A percentile compares a stretch with the other conserved stretches of the same genome.
phyloP scores from a whole-genome alignment of 1,284 basidiomycete species.

The Ganoderma boninense region DNA sequence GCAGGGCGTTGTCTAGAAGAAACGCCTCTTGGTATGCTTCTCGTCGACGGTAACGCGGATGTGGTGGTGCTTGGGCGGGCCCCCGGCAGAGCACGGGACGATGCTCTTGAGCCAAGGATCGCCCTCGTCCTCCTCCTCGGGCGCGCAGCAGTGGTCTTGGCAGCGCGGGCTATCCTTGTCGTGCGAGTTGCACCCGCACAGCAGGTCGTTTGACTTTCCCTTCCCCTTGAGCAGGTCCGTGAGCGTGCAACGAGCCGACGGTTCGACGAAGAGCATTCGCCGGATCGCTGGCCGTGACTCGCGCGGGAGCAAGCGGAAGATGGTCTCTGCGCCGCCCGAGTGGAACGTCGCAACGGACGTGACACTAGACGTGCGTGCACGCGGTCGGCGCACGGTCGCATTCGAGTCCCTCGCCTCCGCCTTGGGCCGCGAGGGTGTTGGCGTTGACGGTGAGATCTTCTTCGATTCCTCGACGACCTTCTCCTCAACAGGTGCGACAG shows the following conservation, averaged over 20 bases:
- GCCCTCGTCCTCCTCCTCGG: conserved; percentile 75
- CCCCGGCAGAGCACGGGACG: conserved; percentile 69
- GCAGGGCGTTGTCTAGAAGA: conserved; percentile 56
- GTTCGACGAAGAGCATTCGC: conserved; percentile 95
- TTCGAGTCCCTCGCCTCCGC: conserved; percentile 28
- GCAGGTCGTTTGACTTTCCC: conserved; percentile 76
- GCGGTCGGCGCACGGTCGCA: conserved; percentile 38
- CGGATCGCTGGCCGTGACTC: conserved; percentile 90
- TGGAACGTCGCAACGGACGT: conserved; percentile 83
- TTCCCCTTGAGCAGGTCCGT: conserved; percentile 90
- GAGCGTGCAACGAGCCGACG: conserved; percentile 89
- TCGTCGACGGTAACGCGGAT: conserved; percentile 77
- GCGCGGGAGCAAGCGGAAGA: conserved; percentile 96
- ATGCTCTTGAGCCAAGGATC: conserved; percentile 84
- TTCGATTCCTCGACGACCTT: conserved; percentile 20
- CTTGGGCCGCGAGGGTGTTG: conserved; percentile 26
- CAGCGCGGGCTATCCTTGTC: conserved; percentile 53
- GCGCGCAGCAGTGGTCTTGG: conserved; percentile 68
- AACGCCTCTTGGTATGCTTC: conserved; percentile 73
- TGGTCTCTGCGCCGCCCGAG: conserved; percentile 89
- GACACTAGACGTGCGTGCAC: conserved; percentile 66
- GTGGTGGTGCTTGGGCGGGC: conserved; percentile 64
- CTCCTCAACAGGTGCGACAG: conserved; percentile 27
- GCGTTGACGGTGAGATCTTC: conserved; percentile 17
- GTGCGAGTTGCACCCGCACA: conserved; percentile 76